Conservation (phyloP, 75 land plant species). For the Picea glauca region DNA sequence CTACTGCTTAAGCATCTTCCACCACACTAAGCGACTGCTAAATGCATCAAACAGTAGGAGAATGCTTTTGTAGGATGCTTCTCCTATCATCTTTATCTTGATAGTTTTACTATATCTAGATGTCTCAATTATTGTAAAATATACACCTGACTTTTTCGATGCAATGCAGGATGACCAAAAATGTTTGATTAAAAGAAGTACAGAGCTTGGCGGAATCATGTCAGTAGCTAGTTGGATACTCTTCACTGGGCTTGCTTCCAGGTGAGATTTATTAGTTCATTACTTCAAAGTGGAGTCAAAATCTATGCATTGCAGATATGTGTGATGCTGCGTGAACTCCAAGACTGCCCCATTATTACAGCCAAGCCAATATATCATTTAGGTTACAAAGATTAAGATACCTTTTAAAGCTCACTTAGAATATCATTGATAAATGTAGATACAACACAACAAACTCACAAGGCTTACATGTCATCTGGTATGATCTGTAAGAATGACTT, state of each 20-base stretch:
- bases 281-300: not conserved
- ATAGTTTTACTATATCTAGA: too few species aligned
- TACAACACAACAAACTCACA: not conserved
- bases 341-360: not conserved
- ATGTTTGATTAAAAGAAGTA: not conserved
- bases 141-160: not conserved
- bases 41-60: not conserved
- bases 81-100: not conserved
- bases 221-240: constrained; percentile 5
- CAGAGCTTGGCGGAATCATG: constrained; percentile 9
- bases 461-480: not conserved
- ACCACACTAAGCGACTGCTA: not conserved
- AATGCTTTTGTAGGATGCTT: not conserved
- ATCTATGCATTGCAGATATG: not conserved
- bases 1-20: not conserved
- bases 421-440: not conserved
- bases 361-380: too few species aligned
- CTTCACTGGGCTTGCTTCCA: constrained; percentile 4
- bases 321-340: not conserved
- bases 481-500: not conserved
- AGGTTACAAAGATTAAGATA: not conserved
- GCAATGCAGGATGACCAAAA: constrained; percentile 6
- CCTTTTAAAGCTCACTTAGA: not conserved
- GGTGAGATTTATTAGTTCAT: constrained; percentile 3
- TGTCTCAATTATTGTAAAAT: not conserved